Percentiles rank a stretch among this genome's conserved stretches.
Conservation (phyloP, 805 yeast genomes). For the Zygoascus biomembranicola region DNA sequence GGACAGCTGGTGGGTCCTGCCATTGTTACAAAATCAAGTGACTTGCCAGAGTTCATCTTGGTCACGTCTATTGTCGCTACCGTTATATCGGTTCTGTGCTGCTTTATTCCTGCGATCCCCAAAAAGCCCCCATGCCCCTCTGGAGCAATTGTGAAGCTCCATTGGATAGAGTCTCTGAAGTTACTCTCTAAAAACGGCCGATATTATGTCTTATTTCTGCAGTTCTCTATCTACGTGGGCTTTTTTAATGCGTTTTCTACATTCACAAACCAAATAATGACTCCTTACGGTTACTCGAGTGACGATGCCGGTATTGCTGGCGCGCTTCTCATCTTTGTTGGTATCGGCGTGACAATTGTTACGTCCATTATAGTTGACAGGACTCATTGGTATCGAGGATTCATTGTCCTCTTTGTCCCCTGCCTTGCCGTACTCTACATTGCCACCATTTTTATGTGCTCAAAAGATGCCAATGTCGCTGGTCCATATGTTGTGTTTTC, state of each 20-base stretch:
- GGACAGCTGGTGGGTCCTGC: constrained; percentile 29
- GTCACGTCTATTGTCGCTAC: constrained; percentile 21
- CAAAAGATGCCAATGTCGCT: constrained; percentile 18
- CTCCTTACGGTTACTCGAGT: constrained; percentile 27
- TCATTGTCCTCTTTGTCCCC: constrained; percentile 22
- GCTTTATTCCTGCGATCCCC: constrained; percentile 17
- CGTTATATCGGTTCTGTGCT: constrained; percentile 15
- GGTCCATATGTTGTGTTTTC: constrained; percentile 27
- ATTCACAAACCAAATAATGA: constrained; percentile 25
- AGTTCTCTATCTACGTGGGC: constrained; percentile 27
- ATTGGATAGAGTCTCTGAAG: constrained; percentile 16
- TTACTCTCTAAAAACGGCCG: constrained; percentile 10
- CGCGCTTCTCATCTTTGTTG: constrained; percentile 25
- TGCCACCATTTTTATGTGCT: constrained; percentile 25
- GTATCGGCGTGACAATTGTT: constrained; percentile 24
- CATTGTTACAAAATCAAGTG: constrained; percentile 18
- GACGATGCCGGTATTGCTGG: constrained; percentile 29
- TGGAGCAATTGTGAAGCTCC: constrained; percentile 20
- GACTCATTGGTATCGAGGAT: constrained; percentile 17
- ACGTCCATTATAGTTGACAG: constrained; percentile 26
- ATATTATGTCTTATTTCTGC: constrained; percentile 14
- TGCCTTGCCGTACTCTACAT: constrained; percentile 24
- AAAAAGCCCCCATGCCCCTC: constrained; percentile 28
- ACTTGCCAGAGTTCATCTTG: constrained; percentile 19
- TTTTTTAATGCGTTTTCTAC: constrained; percentile 27